Evolutionary conservation across 305 asterid genomes (phyloP).

Genomic region (Fraxinus dipetala): DNA sequence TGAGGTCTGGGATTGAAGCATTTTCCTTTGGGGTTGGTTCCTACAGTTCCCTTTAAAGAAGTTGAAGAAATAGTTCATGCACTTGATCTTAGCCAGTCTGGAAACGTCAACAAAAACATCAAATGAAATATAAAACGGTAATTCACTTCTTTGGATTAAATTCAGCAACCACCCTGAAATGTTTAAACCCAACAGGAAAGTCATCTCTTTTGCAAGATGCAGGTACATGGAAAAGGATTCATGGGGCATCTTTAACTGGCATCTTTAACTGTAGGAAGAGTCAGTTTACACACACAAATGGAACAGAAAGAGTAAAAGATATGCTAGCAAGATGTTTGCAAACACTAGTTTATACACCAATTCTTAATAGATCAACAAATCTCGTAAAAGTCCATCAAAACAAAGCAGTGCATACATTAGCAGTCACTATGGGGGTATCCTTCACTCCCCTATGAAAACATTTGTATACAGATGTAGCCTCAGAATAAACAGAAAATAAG

Average conservation of each 20-base stretch:
- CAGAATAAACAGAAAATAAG: neutral
- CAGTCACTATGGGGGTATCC: neutral
- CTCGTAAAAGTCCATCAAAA: neutral
- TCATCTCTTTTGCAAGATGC: neutral
- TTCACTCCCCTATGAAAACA: conserved; percentile 12
- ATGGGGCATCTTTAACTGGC: neutral
- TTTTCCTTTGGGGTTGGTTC: neutral
- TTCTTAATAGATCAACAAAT: neutral
- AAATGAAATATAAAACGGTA: neutral
- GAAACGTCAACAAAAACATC: neutral
- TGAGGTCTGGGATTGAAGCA: neutral
- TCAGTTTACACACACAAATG: neutral
- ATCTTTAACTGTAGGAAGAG: neutral
- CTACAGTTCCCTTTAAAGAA: neutral
- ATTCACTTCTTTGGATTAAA: neutral
- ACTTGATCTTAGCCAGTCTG: neutral
- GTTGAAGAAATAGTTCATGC: neutral
- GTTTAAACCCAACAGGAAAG: neutral
- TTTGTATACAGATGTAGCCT: conserved; percentile 25
- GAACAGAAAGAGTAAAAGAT: conserved; percentile 4
- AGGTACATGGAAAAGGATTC: neutral
- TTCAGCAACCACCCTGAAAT: neutral
- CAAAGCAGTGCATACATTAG: conserved; percentile 2
- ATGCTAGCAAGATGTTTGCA: neutral
- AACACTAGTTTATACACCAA: neutral